These are phyloP conservation scores for Monarda citriodora DNA, from an alignment of 305 asterid species.

Conservation along the genomic window DNA sequence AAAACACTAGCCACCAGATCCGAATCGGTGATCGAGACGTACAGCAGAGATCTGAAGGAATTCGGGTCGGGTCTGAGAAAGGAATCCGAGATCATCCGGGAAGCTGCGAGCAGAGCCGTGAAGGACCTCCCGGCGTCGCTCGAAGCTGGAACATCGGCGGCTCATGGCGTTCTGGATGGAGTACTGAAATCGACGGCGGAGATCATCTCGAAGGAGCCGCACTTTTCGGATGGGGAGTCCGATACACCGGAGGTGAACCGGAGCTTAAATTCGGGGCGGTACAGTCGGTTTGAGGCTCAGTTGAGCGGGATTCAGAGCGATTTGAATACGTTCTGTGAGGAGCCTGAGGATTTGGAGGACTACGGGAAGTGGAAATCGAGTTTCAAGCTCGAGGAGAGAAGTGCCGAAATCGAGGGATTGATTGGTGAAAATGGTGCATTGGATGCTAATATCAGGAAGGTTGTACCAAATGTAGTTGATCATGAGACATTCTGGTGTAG, in stretches of 20 bases:
- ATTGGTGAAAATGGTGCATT: conserved; percentile 57
- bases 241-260: conserved; percentile 52
- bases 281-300: conserved; percentile 74
- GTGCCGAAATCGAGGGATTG: conserved; percentile 49
- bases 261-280: conserved; percentile 45
- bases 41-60: conserved; percentile 79
- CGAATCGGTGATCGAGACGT: conserved; percentile 84
- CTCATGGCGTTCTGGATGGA: conserved; percentile 71
- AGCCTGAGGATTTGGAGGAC: conserved; percentile 81
- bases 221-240: conserved; percentile 50
- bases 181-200: conserved; percentile 81
- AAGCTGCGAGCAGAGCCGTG: conserved; percentile 83
- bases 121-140: conserved; percentile 86
- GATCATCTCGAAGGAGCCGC: conserved; percentile 62
- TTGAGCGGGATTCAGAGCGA: conserved; percentile 61
- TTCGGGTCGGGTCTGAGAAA: conserved; percentile 80
- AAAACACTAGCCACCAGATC: conserved; percentile 69
- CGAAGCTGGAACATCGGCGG: conserved; percentile 81
- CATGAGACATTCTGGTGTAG: conserved; percentile 78
- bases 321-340: conserved; percentile 52
- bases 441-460: conserved; percentile 45
- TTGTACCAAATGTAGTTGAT: conserved; percentile 66
- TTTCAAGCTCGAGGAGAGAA: conserved; percentile 46
- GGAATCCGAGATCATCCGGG: conserved; percentile 71
- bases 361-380: conserved; percentile 57